Evolutionary conservation across 164 flowering plant genomes (phyloP), one percentile per base, ranked within the genome.

Genomic region (Umbilicus rupestris): DNA sequence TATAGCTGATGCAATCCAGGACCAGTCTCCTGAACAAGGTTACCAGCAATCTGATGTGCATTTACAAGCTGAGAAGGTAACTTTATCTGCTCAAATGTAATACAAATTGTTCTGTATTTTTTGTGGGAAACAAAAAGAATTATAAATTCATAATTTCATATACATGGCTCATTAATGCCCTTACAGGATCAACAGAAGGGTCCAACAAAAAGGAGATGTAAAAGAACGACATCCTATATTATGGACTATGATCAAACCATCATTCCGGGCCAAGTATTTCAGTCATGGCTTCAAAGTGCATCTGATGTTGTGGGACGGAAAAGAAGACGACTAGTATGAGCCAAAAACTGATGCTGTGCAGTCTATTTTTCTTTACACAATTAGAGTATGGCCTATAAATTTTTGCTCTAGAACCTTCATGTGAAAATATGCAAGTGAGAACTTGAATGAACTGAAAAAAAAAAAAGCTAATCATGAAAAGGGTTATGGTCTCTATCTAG

Each of bases 211-310:
- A 80, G 77, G 75, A 83, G 72, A 72, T 74, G 73, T 60, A 81
- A 78, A 77, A 79, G 62, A 67, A 62, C 68, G 35, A 45, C 69
- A 37, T 55, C 74, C 14, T 15, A 59, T 68, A 8, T 64, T 24
- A 75, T 89, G 84, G 97, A 90, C 77, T 71, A 76, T 68, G 86
- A 94, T 30, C 91, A 84, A 67, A 90, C 83, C 52, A 81, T 91
- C 57, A 82, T 91, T 39, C 81, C 95, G 17, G 87, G 87, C 24
- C 80, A 77, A 5, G 28, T 79, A 33, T 91, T 81, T 79, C 96
- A 86, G 75, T 73, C 85, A 17, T 91, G 99, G 99, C 91, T 94
- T 64, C 81, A 84, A 69, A 60, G 80, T 66, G 8, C 92, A 49
- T 79, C 93, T 33, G 86, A 88, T 66, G 78, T 89, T 57, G 75